phyloP scores from a whole-genome alignment of 1,139 yeast species.

The Pichia sp. region DNA sequence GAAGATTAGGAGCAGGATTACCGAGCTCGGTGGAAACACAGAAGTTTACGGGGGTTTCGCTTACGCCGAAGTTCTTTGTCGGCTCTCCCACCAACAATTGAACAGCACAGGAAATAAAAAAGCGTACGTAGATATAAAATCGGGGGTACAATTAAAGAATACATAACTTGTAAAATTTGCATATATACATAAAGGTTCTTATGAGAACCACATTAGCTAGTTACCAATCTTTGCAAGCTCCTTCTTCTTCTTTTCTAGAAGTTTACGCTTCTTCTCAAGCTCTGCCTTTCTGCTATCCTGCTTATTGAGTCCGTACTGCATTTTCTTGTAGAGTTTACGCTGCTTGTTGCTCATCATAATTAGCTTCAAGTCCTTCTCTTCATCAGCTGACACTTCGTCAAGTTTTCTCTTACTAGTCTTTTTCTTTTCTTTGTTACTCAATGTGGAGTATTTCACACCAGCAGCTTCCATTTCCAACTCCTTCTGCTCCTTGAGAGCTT shows the following conservation, averaged over 20 bases:
- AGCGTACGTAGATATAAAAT: too few relatives aligned
- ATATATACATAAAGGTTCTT: background rate
- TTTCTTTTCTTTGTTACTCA: constrained; percentile 28
- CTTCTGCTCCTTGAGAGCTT: constrained; percentile 61
- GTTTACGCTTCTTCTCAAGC: constrained; percentile 71
- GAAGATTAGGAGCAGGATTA: too few relatives aligned
- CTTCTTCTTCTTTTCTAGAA: constrained; percentile 46
- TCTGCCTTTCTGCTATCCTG: constrained; percentile 73
- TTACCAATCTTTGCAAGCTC: constrained; percentile 13
- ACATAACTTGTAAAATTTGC: background rate
- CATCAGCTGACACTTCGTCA: constrained; percentile 76
- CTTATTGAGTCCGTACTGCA: constrained; percentile 87
- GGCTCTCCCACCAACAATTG: too few relatives aligned
- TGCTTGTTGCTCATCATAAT: constrained; percentile 98
- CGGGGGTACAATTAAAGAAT: too few relatives aligned
- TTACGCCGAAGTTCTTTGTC: too few relatives aligned
- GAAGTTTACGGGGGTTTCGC: too few relatives aligned
- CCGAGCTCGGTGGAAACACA: too few relatives aligned
- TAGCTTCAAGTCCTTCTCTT: constrained; percentile 87
- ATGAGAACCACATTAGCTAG: background rate
- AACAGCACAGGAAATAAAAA: too few relatives aligned
- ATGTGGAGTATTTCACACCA: constrained; percentile 71
- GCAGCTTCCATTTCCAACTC: constrained; percentile 89
- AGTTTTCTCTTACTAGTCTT: constrained; percentile 39
- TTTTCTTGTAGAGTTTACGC: constrained; percentile 87